phyloP scores from a whole-genome alignment of 2,329 filamentous ascomycete species.

The Epichloe hybrida region DNA sequence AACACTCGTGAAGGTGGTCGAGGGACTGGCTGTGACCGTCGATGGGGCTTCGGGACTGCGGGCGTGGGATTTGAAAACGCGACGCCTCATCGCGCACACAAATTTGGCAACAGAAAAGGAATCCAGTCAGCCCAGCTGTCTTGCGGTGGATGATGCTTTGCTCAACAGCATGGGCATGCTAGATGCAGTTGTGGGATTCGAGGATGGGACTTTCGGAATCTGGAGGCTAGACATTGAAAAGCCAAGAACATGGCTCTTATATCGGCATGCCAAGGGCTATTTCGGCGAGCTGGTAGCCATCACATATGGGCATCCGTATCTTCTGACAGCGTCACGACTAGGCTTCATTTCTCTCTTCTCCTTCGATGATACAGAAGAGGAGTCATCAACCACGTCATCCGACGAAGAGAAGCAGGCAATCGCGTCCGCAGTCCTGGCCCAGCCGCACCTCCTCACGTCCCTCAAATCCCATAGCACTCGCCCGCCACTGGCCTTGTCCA shows the following conservation, averaged over 20 bases:
- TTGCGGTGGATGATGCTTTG: constrained; percentile 49
- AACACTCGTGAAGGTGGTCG: constrained; percentile 66
- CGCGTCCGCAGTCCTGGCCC: constrained; percentile 6
- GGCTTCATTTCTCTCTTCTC: constrained; percentile 67
- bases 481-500: constrained; percentile 67
- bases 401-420: not conserved
- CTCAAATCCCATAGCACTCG: constrained; percentile 69
- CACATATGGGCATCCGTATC: constrained; percentile 60
- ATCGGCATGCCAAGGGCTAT: constrained; percentile 46
- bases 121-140: constrained; percentile 38
- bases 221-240: constrained; percentile 44
- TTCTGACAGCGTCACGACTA: constrained; percentile 63
- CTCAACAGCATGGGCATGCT: constrained; percentile 29
- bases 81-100: constrained; percentile 41
- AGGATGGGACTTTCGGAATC: constrained; percentile 56
- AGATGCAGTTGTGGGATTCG: constrained; percentile 55
- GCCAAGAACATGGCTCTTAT: constrained; percentile 32
- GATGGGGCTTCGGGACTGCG: constrained; percentile 57
- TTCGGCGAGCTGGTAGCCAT: constrained; percentile 56
- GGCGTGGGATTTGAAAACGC: constrained; percentile 62
- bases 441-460: constrained; percentile 50
- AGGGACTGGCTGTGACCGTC: constrained; percentile 65
- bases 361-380: constrained; percentile 28
- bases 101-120: constrained; percentile 17
- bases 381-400: not conserved